Evolutionary conservation across 1,284 basidiomycete genomes (phyloP), one percentile per base, ranked within the genome.

Genomic region (Vanrija pseudolonga): DNA sequence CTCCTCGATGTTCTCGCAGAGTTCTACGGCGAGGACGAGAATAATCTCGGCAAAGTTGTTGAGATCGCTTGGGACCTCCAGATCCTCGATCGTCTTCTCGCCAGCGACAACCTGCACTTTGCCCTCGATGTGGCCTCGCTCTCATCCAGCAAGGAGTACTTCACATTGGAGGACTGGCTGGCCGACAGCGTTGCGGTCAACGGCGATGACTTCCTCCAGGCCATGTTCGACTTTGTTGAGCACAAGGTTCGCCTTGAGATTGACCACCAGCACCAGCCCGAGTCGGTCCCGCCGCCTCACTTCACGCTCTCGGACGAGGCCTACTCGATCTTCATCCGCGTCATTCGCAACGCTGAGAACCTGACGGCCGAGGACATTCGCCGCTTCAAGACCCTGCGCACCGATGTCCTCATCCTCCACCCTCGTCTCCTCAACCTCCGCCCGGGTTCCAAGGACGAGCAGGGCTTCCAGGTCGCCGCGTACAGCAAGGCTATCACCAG

Each of bases 101-200:
- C 91, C 65, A 86, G 90, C 39, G 85, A 87, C 12, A 90, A 92
- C 2, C 89, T 93, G 60, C 85, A 85, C 19, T 90, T 95, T 67
- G 87, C 88, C 17, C 83, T 95, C 47, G 96, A 99, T 71, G 87
- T 97, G 39, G 96, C 96, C 15, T 87, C 93, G 6, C 79, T 97
- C 22, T 94, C 94, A 2, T 92, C 91, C 41, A 87, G 92, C 45
- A 81, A 92, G 64, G 95, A 98, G 72, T 90, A 92, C 68, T 81
- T 98, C 65, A 93, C 98, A 66, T 81, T 98, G 47, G 94, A 97
- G 76, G 91, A 95, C 51, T 98, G 94, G 94, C 81, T 98, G 5
- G 85, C 89, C 38, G 89, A 93, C 72, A 88, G 90, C 64, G 88
- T 96, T 40, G 79, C 84, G 15, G 77, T 80, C 43, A 88, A 93